Evolutionary conservation across 2,329 filamentous ascomycete species (phyloP).

Genomic region (Aaosphaeria pasadenensis): DNA sequence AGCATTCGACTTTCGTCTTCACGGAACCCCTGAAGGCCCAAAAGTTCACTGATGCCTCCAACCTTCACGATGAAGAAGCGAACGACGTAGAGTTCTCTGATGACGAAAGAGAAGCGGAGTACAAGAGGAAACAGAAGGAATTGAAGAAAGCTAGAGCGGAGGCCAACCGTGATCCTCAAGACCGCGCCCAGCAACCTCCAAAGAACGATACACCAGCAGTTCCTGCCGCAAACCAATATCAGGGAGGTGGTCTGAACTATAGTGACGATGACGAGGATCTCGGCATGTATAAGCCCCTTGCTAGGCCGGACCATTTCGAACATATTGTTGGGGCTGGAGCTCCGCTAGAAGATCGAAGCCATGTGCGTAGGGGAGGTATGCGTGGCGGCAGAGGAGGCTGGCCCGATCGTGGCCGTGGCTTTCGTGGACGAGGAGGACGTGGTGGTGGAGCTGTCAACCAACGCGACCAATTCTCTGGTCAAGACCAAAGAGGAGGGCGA

Average conservation of each 20-base stretch:
- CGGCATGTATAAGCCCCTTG: conserved; percentile 48
- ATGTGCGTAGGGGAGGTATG: conserved; percentile 33
- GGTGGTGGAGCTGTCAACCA: conserved; percentile 27
- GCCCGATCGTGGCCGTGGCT: conserved; percentile 36
- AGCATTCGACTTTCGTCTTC: conserved; percentile 80
- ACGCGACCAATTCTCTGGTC: conserved; percentile 9
- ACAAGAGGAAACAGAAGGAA: conserved; percentile 61
- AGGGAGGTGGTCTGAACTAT: conserved; percentile 40
- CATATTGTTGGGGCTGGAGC: conserved; percentile 42
- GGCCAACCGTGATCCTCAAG: conserved; percentile 19
- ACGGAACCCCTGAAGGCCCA: conserved; percentile 74
- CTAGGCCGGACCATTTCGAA: conserved; percentile 46
- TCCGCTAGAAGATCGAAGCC: conserved; percentile 35
- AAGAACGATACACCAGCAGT: conserved; percentile 5
- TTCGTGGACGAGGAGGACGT: conserved; percentile 29
- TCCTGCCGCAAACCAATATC: conserved; percentile 23
- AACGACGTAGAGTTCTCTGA: conserved; percentile 96
- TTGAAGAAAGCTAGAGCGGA: conserved; percentile 47
- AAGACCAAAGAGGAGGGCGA: conserved; percentile 1
- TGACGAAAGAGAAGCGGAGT: conserved; percentile 87
- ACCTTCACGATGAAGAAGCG: conserved; percentile 89
- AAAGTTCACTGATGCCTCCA: conserved; percentile 92
- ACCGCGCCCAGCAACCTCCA: conserved; percentile 3
- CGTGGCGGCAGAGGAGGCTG: conserved; percentile 27
- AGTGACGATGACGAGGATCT: conserved; percentile 42